Conservation (phyloP, 257 asterid genomes). For the Solanum medicagineum region DNA sequence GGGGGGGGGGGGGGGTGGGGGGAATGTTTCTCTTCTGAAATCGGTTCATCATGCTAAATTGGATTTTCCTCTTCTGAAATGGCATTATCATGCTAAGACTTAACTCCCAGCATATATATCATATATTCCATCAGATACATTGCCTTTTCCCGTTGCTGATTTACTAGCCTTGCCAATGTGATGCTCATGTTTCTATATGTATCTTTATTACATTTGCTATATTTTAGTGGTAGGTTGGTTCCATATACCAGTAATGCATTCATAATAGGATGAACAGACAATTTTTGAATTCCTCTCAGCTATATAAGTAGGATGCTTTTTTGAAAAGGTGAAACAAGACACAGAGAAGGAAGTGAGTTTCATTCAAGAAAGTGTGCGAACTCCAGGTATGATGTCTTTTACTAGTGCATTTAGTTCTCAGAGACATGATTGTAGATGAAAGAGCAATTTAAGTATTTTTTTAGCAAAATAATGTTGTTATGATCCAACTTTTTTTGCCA, state of each 20-base stretch:
- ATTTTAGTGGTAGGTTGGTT: neutral
- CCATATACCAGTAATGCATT: neutral
- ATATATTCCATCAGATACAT: neutral
- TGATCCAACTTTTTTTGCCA: neutral
- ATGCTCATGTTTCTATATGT: neutral
- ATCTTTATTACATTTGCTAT: neutral
- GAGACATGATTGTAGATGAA: neutral
- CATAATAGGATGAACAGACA: neutral
- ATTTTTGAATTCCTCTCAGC: neutral
- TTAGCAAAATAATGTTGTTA: neutral
- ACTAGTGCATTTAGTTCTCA: neutral
- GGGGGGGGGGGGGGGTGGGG: neutral
- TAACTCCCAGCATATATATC: neutral
- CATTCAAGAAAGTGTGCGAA: neutral
- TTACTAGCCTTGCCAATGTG: neutral
- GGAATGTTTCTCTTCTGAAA: neutral
- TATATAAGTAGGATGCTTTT: neutral
- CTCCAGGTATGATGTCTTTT: neutral
- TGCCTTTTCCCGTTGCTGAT: neutral
- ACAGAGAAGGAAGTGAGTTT: neutral
- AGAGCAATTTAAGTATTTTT: neutral
- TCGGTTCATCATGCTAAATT: neutral
- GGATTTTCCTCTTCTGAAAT: neutral
- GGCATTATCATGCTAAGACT: neutral
- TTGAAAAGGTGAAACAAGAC: neutral